Conservation (phyloP, 139 green algal species). For the Zygnema circumcarinatum region DNA sequence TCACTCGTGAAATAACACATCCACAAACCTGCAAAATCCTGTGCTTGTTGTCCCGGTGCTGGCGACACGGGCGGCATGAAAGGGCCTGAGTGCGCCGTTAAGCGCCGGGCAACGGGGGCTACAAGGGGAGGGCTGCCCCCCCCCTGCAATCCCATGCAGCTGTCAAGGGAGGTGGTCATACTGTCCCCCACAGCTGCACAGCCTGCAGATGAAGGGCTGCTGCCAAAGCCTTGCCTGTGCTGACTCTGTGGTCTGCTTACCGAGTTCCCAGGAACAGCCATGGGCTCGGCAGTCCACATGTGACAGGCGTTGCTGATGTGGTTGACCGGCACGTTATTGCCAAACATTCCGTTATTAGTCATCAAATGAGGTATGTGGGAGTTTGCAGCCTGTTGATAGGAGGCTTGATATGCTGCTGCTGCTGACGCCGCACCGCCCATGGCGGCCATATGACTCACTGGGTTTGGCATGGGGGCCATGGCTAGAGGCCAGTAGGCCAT, state of each 20-base stretch:
- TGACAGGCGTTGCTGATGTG: not conserved
- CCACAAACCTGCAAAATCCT: not conserved
- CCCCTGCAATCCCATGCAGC: not conserved
- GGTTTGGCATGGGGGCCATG: conserved; percentile 17
- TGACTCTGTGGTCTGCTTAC: not conserved
- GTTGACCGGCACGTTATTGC: not conserved
- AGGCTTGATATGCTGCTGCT: conserved; percentile 22
- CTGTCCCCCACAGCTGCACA: not conserved
- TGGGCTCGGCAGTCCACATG: not conserved
- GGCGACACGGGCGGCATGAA: not conserved
- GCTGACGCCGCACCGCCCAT: not conserved
- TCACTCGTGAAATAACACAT: no score
- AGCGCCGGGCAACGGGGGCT: not conserved
- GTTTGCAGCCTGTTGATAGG: not conserved
- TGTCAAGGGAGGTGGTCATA: not conserved
- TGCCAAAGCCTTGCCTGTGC: not conserved
- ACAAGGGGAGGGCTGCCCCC: not conserved
- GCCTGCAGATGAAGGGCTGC: not conserved
- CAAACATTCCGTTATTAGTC: not conserved
- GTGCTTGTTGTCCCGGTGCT: not conserved
- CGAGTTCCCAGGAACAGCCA: not conserved
- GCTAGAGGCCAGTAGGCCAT: conserved; percentile 35
- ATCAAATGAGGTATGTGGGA: conserved; percentile 3
- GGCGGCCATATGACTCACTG: not conserved
- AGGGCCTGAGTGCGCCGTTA: not conserved